Evolutionary conservation across 2,329 filamentous ascomycete species (phyloP), one percentile per base, ranked within the genome.

Genomic region (Trichoderma endophyticum): DNA sequence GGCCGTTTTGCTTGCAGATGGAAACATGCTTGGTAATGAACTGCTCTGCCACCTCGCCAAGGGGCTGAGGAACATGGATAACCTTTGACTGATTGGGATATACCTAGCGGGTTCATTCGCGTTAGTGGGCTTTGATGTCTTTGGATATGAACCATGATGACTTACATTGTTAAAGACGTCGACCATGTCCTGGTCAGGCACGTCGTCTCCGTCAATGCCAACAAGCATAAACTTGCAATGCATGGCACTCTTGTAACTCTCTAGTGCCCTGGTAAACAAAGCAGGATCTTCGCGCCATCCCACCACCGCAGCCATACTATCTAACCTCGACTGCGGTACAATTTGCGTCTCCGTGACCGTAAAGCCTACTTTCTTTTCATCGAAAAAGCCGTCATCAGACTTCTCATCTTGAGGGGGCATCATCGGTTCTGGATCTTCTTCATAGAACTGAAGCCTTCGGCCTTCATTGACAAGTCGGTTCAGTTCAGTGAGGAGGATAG

Each of bases 261-360:
- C 73, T 30, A 77, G 32, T 6, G 76, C 76, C 4, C 73, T 62
- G 0, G 71, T 75, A 48, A 77, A 77, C n/a, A 77, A 60, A 1
- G 60, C 68, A 2, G 75, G 76, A 30, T 77, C 75, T 21, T 77
- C 76, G 12, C 76, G 73, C 75, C 76, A 77, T 8, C 76, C 76
- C 26, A 77, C 76, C 18, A 77, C 73, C 2, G 76, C 75, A n/a
- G 75, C 76, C 57, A 77, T 74, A 24, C 61, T 72, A 28, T 77
- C 75, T 12, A 77, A 7, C 14, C 66, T 66, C 7, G 73, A 28
- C 24, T 64, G 69, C 6, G 73, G 63, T 18, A 65, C 60, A 15
- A 67, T 21, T 48, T 73, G 66, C 36, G 48, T 60, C 43, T 75
- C 74, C 14, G 61, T 26, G 12, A 71, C 74, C 8, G 61, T 26